Evolutionary conservation across 1,284 basidiomycete genomes (phyloP).

Genomic region (Marasmius fiardii): DNA sequence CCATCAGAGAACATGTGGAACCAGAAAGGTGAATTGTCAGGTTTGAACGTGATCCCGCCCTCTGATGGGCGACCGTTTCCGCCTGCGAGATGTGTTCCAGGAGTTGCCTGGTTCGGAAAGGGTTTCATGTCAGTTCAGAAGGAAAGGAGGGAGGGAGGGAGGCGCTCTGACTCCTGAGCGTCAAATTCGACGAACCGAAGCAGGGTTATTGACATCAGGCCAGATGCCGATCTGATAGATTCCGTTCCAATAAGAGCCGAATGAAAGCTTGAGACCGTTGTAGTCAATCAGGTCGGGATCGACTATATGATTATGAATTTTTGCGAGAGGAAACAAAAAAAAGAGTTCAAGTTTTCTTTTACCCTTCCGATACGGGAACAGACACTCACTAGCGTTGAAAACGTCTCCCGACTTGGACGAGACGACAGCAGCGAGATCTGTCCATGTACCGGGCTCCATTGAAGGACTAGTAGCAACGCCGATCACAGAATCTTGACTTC

Average conservation of each 20-base stretch:
- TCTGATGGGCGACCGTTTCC: slow-evolving; percentile 10
- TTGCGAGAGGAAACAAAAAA: too few species aligned
- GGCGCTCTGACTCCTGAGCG: too few species aligned
- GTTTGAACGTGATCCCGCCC: slow-evolving; percentile 12
- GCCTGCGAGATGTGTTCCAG: slow-evolving; percentile 16
- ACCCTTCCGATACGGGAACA: slow-evolving; percentile 9
- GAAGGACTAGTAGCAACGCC: slow-evolving; percentile 28
- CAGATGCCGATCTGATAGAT: slow-evolving; percentile 11
- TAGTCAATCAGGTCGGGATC: slow-evolving; percentile 14
- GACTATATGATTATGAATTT: slow-evolving; percentile 8
- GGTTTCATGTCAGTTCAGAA: neutral
- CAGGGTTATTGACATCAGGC: slow-evolving; percentile 6
- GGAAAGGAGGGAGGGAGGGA: neutral
- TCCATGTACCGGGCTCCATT: slow-evolving; percentile 31
- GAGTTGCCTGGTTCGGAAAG: slow-evolving; percentile 4
- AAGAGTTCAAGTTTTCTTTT: too few species aligned
- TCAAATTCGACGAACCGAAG: slow-evolving; percentile 6
- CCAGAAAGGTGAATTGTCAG: neutral
- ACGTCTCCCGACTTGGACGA: slow-evolving; percentile 22
- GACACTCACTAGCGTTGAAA: slow-evolving; percentile 26
- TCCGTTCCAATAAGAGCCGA: slow-evolving; percentile 15
- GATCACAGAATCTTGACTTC: slow-evolving; percentile 28
- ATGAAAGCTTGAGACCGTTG: slow-evolving; percentile 10
- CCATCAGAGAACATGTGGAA: slow-evolving; percentile 12
- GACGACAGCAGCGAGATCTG: slow-evolving; percentile 29